These are phyloP conservation scores for Aspergillus cavernicola DNA, from an alignment of 495 filamentous ascomycete species.

Conservation along the genomic window DNA sequence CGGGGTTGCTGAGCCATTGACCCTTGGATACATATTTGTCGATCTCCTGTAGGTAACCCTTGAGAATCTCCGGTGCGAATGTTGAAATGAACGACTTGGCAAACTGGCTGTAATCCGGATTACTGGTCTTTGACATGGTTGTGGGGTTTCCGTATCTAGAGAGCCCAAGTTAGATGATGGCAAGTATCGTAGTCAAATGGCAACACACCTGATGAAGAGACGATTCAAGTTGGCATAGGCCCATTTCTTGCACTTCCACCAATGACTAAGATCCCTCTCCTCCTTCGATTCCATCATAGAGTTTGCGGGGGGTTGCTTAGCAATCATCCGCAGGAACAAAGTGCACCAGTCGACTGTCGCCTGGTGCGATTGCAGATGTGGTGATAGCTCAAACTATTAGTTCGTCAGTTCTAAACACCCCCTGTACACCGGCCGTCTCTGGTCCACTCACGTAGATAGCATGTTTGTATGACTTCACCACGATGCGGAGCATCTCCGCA, in stretches of 20 bases:
- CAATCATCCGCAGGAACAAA: conserved; percentile 83
- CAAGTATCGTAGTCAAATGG: background rate
- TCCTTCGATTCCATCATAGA: conserved; percentile 78
- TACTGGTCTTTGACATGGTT: conserved; percentile 61
- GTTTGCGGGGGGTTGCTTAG: conserved; percentile 74
- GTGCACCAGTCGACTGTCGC: conserved; percentile 92
- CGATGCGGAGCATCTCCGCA: conserved; percentile 91
- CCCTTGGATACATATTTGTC: conserved; percentile 95
- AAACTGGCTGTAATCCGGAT: conserved; percentile 68
- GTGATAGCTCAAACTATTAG: conserved; percentile 79
- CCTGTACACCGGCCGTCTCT: background rate
- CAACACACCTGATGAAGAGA: conserved; percentile 78
- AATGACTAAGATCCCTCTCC: conserved; percentile 89
- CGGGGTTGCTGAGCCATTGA: conserved; percentile 92
- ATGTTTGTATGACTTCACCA: conserved; percentile 95
- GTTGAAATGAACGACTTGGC: conserved; percentile 86
- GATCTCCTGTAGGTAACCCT: conserved; percentile 85
- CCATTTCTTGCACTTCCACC: conserved; percentile 99
- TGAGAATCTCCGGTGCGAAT: conserved; percentile 93
- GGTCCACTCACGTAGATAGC: conserved; percentile 78
- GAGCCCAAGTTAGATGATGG: conserved; percentile 7
- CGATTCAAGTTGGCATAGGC: conserved; percentile 95
- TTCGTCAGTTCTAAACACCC: conserved; percentile 16
- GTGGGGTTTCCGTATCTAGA: conserved; percentile 83
- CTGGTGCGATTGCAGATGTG: conserved; percentile 69